Base-by-base conservation (phyloP, 2,329 filamentous ascomycete genomes). In the Neofusicoccum kwambonambiense region DNA sequence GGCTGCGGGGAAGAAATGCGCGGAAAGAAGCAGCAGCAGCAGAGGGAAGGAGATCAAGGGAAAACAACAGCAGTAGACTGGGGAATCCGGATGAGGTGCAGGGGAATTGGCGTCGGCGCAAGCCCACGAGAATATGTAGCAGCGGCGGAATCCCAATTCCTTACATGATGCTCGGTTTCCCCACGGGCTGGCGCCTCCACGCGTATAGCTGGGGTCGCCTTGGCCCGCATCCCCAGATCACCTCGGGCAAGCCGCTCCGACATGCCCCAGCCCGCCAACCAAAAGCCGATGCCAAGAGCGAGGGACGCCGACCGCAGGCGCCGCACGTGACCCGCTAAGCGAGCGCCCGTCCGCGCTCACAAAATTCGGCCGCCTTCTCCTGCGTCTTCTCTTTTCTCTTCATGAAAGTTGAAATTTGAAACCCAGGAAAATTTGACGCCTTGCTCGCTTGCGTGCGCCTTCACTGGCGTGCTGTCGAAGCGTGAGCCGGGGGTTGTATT, bases 321-420 rank as follows among this genome's bases (percentile, higher is more conserved):
- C 0, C 0, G 0, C 49, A 63, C 47, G 49, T 54, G 49, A 44
- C 19, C 4, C 1, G 7, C 35, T 63, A 54, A 63, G 61, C 61
- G 61, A 63, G 39, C 13, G 22, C 22, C 8, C 11, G 15, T 11
- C n/a, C 37, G 22, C 31, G 37, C 49, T 44, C 49, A 39, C 37
- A 63, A 63, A 63, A 63, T 44, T 45, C 49, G 39, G 22, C 45
- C 39, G 49, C 17, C 8, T 31, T 35, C 51, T 63, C 61, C 65
- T 35, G 39, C 68, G 70, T 67, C 68, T 71, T 70, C 74, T 76
- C 74, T 75, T 76, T 76, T 76, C 76, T 76, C 72, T 73, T 74
- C 72, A 77, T 22, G 75, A 86, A 87, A 86, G 83, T 86, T 86
- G 79, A 81, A 71, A 74, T 75, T 74, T 64, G 49, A 64, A 39